Evolutionary conservation across 306 rosid species (phyloP).

Genomic region (Styphnolobium japonicum): DNA sequence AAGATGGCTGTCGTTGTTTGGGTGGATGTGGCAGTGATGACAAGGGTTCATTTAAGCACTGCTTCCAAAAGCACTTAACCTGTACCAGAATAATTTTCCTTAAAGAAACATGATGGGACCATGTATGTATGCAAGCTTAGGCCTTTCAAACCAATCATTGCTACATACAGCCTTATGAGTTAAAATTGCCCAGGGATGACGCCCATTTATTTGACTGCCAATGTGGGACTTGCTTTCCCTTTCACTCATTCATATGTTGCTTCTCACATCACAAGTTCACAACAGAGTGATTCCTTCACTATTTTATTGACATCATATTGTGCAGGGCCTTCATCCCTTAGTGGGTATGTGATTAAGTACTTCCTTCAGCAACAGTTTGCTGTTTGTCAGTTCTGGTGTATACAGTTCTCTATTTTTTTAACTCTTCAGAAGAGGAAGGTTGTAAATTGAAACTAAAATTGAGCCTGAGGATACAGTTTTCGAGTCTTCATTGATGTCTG

Average conservation of each 20-base stretch:
- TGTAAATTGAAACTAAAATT: background rate
- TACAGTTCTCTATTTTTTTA: background rate
- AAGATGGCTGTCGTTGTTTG: background rate
- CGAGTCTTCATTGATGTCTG: background rate
- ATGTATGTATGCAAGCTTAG: slow-evolving; percentile 2
- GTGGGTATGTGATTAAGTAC: background rate
- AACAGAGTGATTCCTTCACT: background rate
- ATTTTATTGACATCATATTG: background rate
- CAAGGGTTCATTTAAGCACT: slow-evolving; percentile 16
- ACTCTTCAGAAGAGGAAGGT: background rate
- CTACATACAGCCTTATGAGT: background rate
- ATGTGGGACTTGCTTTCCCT: slow-evolving; percentile 6
- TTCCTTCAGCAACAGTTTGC: background rate
- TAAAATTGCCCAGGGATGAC: background rate
- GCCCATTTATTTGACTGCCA: background rate
- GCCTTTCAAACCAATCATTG: slow-evolving; percentile 27
- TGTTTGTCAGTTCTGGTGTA: background rate
- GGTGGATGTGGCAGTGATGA: slow-evolving; percentile 1
- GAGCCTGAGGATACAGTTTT: background rate
- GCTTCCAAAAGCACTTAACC: slow-evolving; percentile 14
- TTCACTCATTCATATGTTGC: slow-evolving; percentile 2
- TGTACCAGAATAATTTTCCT: background rate
- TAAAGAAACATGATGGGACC: slow-evolving; percentile 16
- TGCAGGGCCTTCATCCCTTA: background rate
- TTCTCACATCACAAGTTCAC: background rate